phyloP scores from a whole-genome alignment of 1,284 basidiomycete species.

The Butyriboletus appendiculatus region DNA sequence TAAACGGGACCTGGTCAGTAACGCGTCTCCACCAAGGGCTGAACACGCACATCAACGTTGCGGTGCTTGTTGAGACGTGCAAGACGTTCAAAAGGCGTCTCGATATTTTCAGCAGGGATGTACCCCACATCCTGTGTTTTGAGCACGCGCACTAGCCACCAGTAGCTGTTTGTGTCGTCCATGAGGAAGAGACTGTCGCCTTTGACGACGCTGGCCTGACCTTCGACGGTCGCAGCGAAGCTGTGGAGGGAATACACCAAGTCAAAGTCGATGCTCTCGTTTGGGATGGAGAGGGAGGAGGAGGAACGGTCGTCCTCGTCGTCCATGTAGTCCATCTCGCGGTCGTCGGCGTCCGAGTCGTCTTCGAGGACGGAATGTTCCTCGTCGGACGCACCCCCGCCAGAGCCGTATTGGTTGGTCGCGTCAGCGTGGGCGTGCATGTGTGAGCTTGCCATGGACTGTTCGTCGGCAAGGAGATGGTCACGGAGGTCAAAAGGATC shows the following conservation, averaged over 20 bases:
- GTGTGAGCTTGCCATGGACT: conserved; percentile 42
- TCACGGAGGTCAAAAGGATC: conserved; percentile 73
- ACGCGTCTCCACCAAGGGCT: background rate
- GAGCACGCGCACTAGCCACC: conserved; percentile 96
- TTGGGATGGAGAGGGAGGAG: conserved; percentile 83
- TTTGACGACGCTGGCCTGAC: conserved; percentile 95
- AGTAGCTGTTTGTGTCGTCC: conserved; percentile 97
- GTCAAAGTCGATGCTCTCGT: conserved; percentile 90
- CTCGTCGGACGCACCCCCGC: conserved; percentile 55
- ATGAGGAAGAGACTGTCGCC: conserved; percentile 92
- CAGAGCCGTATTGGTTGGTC: conserved; percentile 38
- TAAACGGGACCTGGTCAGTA: background rate
- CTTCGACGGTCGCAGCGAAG: conserved; percentile 94
- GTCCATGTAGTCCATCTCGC: conserved; percentile 61
- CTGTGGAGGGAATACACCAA: conserved; percentile 89
- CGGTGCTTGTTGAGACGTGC: conserved; percentile 96
- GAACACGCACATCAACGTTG: conserved; percentile 85
- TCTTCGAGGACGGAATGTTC: conserved; percentile 79
- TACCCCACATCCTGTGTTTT: conserved; percentile 99
- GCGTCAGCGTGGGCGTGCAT: conserved; percentile 60
- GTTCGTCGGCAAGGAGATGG: conserved; percentile 63
- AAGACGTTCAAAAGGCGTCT: conserved; percentile 95
- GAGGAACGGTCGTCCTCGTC: conserved; percentile 78
- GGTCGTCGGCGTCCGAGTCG: conserved; percentile 70
- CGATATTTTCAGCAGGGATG: conserved; percentile 99